Evolutionary conservation across 2,329 filamentous ascomycete genomes (phyloP), one percentile per base, ranked within the genome.

Genomic region (Hypoxylon sp.): DNA sequence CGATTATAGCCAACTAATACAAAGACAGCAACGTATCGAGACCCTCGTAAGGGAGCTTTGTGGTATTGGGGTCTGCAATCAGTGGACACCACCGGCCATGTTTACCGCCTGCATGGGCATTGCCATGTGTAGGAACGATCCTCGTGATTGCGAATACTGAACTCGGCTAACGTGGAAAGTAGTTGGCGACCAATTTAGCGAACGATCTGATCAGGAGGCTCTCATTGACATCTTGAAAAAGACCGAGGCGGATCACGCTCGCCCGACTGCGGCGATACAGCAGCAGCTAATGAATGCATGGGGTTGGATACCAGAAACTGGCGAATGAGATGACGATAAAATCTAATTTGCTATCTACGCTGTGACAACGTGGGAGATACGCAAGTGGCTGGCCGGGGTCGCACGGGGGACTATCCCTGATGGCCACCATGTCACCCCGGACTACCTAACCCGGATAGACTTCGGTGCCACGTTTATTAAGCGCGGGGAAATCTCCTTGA

Each of bases 21-120:
- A 11, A 13, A 60, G 72, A 5, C 73, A 85, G 79, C 73, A 82
- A 46, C 78, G 80, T 13, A 82, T 87, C 6, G 79, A 83, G 61
- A 67, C 74, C 14, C 79, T 86, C 30, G 81, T 90, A 2, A 79
- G 85, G 14, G 79, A 82, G 23, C 77, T 90, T 1, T 90, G 87
- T 70, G 88, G 88, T 1, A 89, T 89, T 36, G 87, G 86, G 0
- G 75, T 86, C 10, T 85, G 83, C 28, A 90, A 90, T 73, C 80
- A 83, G 41, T 82, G 82, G 75, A 86, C 83, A 1, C 84, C 87
- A 25, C 87, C 88, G 0, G 82, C 82, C 45, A 82, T 88, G 77
- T 87, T 89, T 63, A 86, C 84, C 0, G 84, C 85, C 0, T 86
- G 82, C 17, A 85, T 87, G 81, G 85, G 84, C 1, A 86, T 87